Conservation (phyloP, 1,284 basidiomycete species). For the Phylloporus sp. region DNA sequence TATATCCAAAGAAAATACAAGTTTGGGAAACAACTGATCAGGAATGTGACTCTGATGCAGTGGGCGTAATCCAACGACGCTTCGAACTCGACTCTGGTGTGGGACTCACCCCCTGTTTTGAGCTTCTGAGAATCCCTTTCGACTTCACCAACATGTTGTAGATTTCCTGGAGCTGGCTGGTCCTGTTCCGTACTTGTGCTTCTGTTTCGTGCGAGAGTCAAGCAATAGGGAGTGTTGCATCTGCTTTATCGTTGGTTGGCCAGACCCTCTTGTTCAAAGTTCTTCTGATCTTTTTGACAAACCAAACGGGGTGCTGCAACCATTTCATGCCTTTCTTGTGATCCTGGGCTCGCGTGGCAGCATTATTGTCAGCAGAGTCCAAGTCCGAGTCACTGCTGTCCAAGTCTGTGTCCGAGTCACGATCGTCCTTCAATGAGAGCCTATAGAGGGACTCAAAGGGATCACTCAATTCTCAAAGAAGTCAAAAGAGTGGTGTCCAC, state of each 20-base stretch:
- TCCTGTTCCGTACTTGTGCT: no score
- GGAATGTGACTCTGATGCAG: neutral
- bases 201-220: no score
- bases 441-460: neutral
- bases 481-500: neutral
- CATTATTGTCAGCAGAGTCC: no score
- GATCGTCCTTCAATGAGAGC: no score
- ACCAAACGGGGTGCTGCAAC: neutral
- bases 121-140: neutral
- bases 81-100: neutral
- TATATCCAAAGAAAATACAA: no score
- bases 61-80: neutral
- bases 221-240: neutral
- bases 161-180: no score
- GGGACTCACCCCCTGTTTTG: neutral
- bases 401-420: no score
- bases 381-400: neutral
- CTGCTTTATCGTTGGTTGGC: neutral
- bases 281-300: neutral
- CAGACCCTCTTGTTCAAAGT: neutral
- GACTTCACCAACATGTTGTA: no score
- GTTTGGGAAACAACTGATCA: no score
- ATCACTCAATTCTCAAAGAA: neutral
- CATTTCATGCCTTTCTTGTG: no score
- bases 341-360: no score